Evolutionary conservation across 129 eudicot genomes (phyloP).

Genomic region (Lonicera japonica): DNA sequence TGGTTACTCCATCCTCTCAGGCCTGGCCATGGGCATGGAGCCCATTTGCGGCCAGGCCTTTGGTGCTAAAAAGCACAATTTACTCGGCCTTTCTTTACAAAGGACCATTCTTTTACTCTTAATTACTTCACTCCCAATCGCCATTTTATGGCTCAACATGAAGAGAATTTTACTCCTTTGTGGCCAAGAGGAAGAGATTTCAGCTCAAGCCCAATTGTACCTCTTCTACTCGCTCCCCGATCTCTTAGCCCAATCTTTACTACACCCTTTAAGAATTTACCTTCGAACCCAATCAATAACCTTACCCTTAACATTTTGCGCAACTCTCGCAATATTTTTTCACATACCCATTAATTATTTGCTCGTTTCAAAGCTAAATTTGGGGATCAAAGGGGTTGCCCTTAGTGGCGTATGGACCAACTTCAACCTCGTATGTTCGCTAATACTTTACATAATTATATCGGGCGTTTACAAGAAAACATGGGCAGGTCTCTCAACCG

Average conservation of each 20-base stretch:
- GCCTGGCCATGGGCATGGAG: conserved; percentile 47
- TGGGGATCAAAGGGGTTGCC: conserved; percentile 37
- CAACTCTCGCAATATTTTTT: conserved; percentile 19
- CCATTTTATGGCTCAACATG: conserved; percentile 34
- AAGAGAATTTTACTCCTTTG: conserved; percentile 21
- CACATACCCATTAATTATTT: conserved; percentile 32
- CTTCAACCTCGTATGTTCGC: conserved; percentile 23
- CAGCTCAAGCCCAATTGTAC: conserved; percentile 29
- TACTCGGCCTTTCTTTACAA: conserved; percentile 25
- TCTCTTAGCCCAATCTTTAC: conserved; percentile 30
- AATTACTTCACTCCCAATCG: conserved; percentile 22
- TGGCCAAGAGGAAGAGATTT: conserved; percentile 32
- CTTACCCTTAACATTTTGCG: conserved; percentile 30
- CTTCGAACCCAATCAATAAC: conserved; percentile 38
- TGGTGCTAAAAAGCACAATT: conserved; percentile 24
- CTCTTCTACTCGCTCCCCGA: conserved; percentile 30
- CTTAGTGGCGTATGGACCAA: conserved; percentile 28
- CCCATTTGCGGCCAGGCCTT: conserved; percentile 46
- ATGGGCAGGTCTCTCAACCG: conserved; percentile 18
- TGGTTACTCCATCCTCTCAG: conserved; percentile 41
- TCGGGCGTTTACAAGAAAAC: conserved; percentile 22
- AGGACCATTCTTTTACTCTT: conserved; percentile 21
- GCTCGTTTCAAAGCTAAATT: conserved; percentile 14
- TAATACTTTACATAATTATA: conserved; percentile 15
- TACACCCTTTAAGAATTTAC: conserved; percentile 35